Evolutionary conservation across 176 grass and related monocot species (phyloP), one percentile per base, ranked within the genome.

Genomic region (Zoysia pacifica): DNA sequence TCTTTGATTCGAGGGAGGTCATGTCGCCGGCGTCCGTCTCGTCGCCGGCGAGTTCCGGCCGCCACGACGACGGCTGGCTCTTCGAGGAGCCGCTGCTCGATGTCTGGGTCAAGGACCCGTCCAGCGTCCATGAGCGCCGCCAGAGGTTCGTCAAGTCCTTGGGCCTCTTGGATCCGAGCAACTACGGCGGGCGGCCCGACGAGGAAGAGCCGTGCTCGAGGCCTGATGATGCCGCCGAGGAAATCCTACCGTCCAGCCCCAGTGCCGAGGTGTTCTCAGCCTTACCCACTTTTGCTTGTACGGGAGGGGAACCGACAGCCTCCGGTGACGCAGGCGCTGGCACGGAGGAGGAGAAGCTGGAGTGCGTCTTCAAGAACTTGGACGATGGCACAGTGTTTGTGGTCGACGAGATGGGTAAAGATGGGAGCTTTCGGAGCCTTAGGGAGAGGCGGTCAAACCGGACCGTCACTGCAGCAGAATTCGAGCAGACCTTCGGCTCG

Each of bases 1-100:
- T 97, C 87, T 94, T 94, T 36, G 94, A 97, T 65, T 80, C 94
- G 2, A 90, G 65, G 70, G 94, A 94, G 85, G 85, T 83, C 40
- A 48, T 97, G 5, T 91, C 87, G 12, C 76, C 90, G 48, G 48
- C 77, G 51, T 89, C 82, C 47, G 53, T 74, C 49, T 88, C 85
- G 41, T 86, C 81, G 11, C 85, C 85, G 56, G 70, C 48, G 18
- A 82, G 65, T 74, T 87, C 73, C 7, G 69, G 76, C 54, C 85
- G 61, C 80, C 61, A 81, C 15, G 19, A 75, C 51, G 71, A 41
- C 10, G 62, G 65, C 16, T 81, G 85, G 78, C 38, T 59, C 46
- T 64, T 16, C 18, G 70, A 5, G 13, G 79, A 80, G 43, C 0
- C 70, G 7, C 54, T 72, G 44, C 77, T 80, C 39, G 79, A 91